Evolutionary conservation across 169 alveolate genomes (phyloP), one percentile per base, ranked within the genome.

Genomic region (Plasmodium falciparum): DNA sequence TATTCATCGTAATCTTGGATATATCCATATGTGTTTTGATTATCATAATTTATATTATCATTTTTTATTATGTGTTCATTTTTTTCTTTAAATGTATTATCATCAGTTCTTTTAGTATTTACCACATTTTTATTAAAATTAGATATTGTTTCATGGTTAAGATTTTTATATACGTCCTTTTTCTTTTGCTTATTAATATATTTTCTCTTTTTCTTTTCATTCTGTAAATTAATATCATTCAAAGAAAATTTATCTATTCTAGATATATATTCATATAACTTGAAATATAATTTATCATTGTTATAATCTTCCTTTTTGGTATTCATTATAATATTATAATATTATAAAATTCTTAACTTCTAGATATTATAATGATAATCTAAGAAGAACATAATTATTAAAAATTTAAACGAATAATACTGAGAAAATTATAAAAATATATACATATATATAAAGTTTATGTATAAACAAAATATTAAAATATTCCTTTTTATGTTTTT

Each of bases 211-310:
- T 71, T 71, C 24, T 52, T 29, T 52, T 71, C 83, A 49, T 54
- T 63, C 50, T 83, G 52, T 15, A 17, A 47, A 50, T 15, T 67
- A 17, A 22, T 17, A 56, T 83, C 73, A 69, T 52, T 62, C 26
- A 5, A 54, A 24, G 85, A 26, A 69, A 20, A 8, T 29, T 59
- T 86, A 12, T 63, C 75, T 17, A 86, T 61, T 54, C 63, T 45
- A 22, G 45, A 59, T 86, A 86, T 72, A 86, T 86, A 86, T 45
- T 86, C 92, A 86, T 58, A 71, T 20, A 86, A 66, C 47, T 86
- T 86, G 45, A 62, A 56, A 65, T 47, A 86, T 26, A 86, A 61
- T 52, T 86, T 59, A 17, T 73, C 76, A 13, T 83, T 83, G 50
- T 45, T 61, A 17, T 69, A 49, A 52, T 43, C 17, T 73, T 26